These are phyloP conservation scores for Penicillium sp. DNA, from an alignment of 2,329 filamentous ascomycete species.

Conservation along the genomic window DNA sequence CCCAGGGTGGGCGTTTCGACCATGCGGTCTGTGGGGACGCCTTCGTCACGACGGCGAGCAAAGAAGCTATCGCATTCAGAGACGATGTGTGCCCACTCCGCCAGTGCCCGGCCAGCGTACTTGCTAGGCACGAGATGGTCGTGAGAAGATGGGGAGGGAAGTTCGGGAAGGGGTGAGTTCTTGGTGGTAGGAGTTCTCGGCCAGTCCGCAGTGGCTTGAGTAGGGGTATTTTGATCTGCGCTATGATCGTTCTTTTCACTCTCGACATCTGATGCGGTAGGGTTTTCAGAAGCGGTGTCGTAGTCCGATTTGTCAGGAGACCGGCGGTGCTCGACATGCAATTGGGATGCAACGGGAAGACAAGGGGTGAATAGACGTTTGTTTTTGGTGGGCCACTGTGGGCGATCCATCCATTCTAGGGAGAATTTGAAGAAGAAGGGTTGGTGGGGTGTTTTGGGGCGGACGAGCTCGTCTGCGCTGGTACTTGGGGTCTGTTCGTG, in stretches of 20 bases:
- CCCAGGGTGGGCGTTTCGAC: slow-evolving; percentile 65
- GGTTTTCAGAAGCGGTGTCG: slow-evolving; percentile 27
- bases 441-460: slow-evolving; percentile 51
- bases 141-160: slow-evolving; percentile 26
- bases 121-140: slow-evolving; percentile 48
- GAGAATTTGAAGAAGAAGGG: slow-evolving; percentile 68
- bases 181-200: slow-evolving; percentile 18
- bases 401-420: slow-evolving; percentile 64
- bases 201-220: slow-evolving; percentile 9
- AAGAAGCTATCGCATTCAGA: slow-evolving; percentile 67
- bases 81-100: slow-evolving; percentile 65
- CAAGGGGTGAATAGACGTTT: slow-evolving; percentile 57
- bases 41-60: slow-evolving; percentile 62
- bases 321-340: slow-evolving; percentile 50
- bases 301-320: slow-evolving; percentile 27
- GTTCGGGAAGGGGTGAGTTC: slow-evolving; percentile 19
- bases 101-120: slow-evolving; percentile 64
- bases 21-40: slow-evolving; percentile 57
- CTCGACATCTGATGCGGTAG: slow-evolving; percentile 18
- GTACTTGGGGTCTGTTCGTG: slow-evolving; percentile 24
- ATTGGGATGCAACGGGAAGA: slow-evolving; percentile 59
- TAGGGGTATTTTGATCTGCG: slow-evolving; percentile 12
- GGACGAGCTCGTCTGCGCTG: slow-evolving; percentile 27
- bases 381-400: slow-evolving; percentile 53
- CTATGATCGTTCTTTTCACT: slow-evolving; percentile 14